A percentile compares a stretch with the other conserved stretches of the same genome.
phyloP scores from a whole-genome alignment of 169 alveolate genomes.

The Eimeria acervulina region DNA sequence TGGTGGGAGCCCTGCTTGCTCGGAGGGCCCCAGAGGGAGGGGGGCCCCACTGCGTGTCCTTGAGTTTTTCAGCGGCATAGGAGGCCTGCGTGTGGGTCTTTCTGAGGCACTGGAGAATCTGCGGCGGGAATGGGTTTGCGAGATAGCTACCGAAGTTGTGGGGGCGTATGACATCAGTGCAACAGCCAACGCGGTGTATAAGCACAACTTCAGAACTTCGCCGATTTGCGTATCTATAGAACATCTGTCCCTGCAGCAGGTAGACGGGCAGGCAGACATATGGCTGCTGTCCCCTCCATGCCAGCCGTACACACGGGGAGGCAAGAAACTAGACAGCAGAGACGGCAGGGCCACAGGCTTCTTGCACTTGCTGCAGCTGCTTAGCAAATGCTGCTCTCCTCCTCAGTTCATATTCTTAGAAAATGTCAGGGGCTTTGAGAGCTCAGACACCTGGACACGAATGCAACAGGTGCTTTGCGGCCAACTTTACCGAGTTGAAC shows the following conservation, averaged over 20 bases:
- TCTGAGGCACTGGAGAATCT: slow-evolving; percentile 75
- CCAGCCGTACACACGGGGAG: slow-evolving; percentile 90
- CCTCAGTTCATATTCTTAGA: slow-evolving; percentile 90
- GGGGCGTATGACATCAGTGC: slow-evolving; percentile 84
- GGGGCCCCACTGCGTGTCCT: slow-evolving; percentile 67
- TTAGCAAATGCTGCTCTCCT: slow-evolving; percentile 70
- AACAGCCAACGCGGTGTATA: slow-evolving; percentile 85
- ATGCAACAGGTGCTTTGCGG: slow-evolving; percentile 78
- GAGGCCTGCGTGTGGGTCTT: slow-evolving; percentile 87
- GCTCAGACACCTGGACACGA: slow-evolving; percentile 86
- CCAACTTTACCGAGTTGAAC: slow-evolving; percentile 84
- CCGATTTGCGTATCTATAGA: slow-evolving; percentile 68
- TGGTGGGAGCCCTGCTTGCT: neutral
- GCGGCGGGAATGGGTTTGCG: neutral
- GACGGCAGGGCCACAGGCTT: slow-evolving; percentile 85
- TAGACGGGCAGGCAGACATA: slow-evolving; percentile 84
- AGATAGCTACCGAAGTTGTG: neutral
- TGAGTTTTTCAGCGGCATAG: slow-evolving; percentile 88
- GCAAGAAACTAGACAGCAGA: slow-evolving; percentile 83
- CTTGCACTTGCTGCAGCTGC: slow-evolving; percentile 85
- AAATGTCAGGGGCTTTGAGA: slow-evolving; percentile 91
- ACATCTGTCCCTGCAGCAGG: slow-evolving; percentile 62
- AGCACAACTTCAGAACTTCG: slow-evolving; percentile 78
- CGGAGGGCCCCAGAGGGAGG: slow-evolving; percentile 24
- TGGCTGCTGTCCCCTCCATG: slow-evolving; percentile 94